Base-by-base conservation (phyloP, 1,284 basidiomycete species). In the Heterobasidion parviporum region DNA sequence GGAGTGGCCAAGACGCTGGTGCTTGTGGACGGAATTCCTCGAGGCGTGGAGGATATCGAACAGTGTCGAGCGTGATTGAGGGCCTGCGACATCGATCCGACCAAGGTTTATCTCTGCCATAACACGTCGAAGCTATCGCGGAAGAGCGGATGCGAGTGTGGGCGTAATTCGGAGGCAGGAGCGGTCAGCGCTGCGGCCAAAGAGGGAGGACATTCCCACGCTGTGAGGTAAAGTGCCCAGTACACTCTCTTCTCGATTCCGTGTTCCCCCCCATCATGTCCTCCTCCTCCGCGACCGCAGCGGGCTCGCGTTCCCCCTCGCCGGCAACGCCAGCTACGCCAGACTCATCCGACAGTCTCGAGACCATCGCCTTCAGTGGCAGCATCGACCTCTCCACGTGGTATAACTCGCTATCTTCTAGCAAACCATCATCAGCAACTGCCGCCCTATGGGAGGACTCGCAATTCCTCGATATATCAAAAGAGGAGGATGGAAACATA, bases 321-420 rank as follows among this genome's bases (percentile, higher is more conserved):
- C 87, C 87, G 2, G 71, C 74, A 46, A 87, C 87, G 1, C 86
- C 87, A 57, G 83, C 75, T 48, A 88, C 87, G 0, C 86, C 87
- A 54, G 85, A 84, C 55, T 72, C 81, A 0, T 79, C 79, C 9
- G 83, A 87, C 65, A 70, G 70, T 12, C 63, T 74, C 4, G 75
- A 78, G 54, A 69, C 75, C 10, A 68, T 79, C 49, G 65, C 74
- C 59, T 77, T 80, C 54, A 79, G 79, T 51, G 73, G 72, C 59
- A 73, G 74, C 60, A 63, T 74, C 51, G 82, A 84, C 62, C 70
- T 78, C 33, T 75, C 79, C 50, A 73, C 81, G 16, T 87, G 85
- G 85, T 82, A 80, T 64, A 70, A 76, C 58, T 67, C 76, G 8
- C 66, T 78, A 47, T 69, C 73, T 52, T 74, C 77, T 63, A 63